Conservation (phyloP, 1,284 basidiomycete genomes). For the Rhizoctonia solani region DNA sequence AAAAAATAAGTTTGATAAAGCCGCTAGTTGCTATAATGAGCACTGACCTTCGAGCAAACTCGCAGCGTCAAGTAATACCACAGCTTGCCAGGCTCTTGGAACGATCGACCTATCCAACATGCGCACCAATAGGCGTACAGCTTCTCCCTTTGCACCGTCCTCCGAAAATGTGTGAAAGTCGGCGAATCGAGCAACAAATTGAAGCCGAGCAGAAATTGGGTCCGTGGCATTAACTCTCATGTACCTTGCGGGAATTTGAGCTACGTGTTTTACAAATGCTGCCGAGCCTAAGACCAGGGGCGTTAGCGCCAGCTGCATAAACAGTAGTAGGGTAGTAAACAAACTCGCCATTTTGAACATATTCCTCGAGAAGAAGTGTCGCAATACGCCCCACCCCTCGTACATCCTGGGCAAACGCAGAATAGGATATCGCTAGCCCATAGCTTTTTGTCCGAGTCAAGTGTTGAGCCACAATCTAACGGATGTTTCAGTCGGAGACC, state of each 20-base stretch:
- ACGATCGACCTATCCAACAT: conserved; percentile 39
- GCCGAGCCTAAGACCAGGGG: background rate
- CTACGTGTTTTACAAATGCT: conserved; percentile 21
- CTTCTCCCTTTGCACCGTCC: conserved; percentile 38
- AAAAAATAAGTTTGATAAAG: background rate
- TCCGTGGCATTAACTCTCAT: conserved; percentile 34
- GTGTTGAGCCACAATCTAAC: conserved; percentile 37
- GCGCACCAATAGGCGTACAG: conserved; percentile 34
- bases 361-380: conserved; percentile 38
- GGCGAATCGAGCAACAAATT: conserved; percentile 39
- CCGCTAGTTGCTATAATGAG: background rate
- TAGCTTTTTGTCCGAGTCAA: conserved; percentile 37
- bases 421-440: conserved; percentile 39
- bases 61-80: conserved; percentile 39
- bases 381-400: conserved; percentile 38
- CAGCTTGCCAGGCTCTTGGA: conserved; percentile 41
- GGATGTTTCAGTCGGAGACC: background rate
- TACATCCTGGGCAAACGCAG: conserved; percentile 37
- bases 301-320: background rate
- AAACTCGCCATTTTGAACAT: conserved; percentile 38
- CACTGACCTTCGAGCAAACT: conserved; percentile 38
- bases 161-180: conserved; percentile 38
- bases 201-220: conserved; percentile 34
- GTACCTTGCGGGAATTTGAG: conserved; percentile 32
- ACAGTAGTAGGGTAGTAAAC: background rate